Base-by-base conservation (phyloP, 495 filamentous ascomycete species). In the Corynascus novoguineensis region DNA sequence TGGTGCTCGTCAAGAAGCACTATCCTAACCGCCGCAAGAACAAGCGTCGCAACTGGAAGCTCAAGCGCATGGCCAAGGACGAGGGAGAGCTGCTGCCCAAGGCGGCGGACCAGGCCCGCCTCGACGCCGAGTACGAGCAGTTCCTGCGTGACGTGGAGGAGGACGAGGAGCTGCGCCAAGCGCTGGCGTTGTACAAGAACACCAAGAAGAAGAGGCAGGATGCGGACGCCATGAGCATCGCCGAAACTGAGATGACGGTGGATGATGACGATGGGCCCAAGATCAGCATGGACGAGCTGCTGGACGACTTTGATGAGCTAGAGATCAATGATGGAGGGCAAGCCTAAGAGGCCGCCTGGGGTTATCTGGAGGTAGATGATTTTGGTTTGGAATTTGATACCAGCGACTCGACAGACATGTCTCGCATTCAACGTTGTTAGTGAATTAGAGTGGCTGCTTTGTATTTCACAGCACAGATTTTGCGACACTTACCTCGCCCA, bases 91-190 rank as follows among this genome's bases (percentile, higher is more conserved):
- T 95, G 70, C 71, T 86, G 48, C 84, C 83, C 32, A 83, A 85
- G 71, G 88, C 90, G 68, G 75, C 89, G 49, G 92, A 97, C 67
- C 85, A 88, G 60, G 87, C 90, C 51, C 80, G 83, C 42, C 83
- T 90, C 66, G 95, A 97, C 60, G 78, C 82, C 37, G 93, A 99
- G 71, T 97, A 90, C 68, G 95, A 99, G 77, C 83, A 88, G 83
- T 99, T 99, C 83, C 74, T 99, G 74, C 83, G 88, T 38, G 95
- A 97, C 71, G 87, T 99, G 11, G 95, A 99, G 71, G 91, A 96
- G 68, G 95, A 99, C 68, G 78, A 85, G 37, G 95, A 99, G 62
- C 77, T 99, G 49, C 79, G 92, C 27, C 75, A 82, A 49, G 90
- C 90, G 5, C 69, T 97, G 65, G 86, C 88, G 52, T 64, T 99